Evolutionary conservation across 2,329 filamentous ascomycete species (phyloP).

Genomic region (Immersiporthe knoxdaviesiana): DNA sequence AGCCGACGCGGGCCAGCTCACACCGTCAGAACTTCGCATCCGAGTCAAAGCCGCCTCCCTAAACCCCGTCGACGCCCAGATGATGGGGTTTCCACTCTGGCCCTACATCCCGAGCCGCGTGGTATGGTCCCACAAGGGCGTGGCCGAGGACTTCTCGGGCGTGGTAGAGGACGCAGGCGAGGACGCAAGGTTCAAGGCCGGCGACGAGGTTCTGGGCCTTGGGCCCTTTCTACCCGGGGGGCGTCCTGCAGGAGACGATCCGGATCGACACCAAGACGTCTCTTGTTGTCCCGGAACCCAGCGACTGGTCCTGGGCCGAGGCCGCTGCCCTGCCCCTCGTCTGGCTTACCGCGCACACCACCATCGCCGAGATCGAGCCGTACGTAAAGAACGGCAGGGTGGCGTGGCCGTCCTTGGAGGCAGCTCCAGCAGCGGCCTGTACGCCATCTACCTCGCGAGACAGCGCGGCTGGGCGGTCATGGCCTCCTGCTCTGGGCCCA

Average conservation of each 20-base stretch:
- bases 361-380: slow-evolving; percentile 25
- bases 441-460: slow-evolving; percentile 29
- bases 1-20: not conserved
- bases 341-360: slow-evolving; percentile 31
- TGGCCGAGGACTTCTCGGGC: slow-evolving; percentile 29
- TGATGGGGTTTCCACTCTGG: not conserved
- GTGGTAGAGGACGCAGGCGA: slow-evolving; percentile 29
- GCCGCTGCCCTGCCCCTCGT: slow-evolving; percentile 31
- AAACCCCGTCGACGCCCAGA: not conserved
- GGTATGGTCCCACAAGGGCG: slow-evolving; percentile 24
- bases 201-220: slow-evolving; percentile 22
- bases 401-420: slow-evolving; percentile 31
- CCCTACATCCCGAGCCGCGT: not conserved
- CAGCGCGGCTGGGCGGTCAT: slow-evolving; percentile 32
- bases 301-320: slow-evolving; percentile 28
- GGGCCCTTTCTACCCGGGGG: not conserved
- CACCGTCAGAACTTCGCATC: not conserved
- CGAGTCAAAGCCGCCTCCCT: not conserved
- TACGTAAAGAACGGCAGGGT: slow-evolving; percentile 25
- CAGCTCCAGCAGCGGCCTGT: slow-evolving; percentile 32
- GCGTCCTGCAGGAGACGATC: not conserved
- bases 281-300: slow-evolving; percentile 29
- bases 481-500: slow-evolving; percentile 31
- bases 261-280: slow-evolving; percentile 17
- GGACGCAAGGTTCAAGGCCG: slow-evolving; percentile 21